Percentiles rank a stretch among this genome's conserved stretches.
Evolutionary conservation across 2,329 filamentous ascomycete species (phyloP).

Genomic region (Colletotrichum siamense): DNA sequence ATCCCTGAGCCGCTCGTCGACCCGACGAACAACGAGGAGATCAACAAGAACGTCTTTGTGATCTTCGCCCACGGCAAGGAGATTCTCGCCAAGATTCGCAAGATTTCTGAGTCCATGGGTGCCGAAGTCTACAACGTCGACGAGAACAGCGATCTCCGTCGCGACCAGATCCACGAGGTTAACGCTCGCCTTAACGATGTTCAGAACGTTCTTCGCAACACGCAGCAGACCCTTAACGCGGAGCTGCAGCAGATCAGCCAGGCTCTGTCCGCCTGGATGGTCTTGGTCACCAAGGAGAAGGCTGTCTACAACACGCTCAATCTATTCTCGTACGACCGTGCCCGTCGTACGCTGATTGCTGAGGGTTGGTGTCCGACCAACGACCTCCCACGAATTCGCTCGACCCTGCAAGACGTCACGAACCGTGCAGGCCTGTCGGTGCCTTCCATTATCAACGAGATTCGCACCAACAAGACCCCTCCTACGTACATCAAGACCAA

Average conservation of each 20-base stretch:
- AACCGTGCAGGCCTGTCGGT: constrained; percentile 95
- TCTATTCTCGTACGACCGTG: constrained; percentile 94
- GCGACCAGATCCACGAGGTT: constrained; percentile 97
- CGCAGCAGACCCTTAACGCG: constrained; percentile 89
- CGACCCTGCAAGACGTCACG: constrained; percentile 94
- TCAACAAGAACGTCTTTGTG: constrained; percentile 98
- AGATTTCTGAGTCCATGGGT: constrained; percentile 97
- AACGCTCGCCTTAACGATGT: constrained; percentile 92
- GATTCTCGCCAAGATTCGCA: constrained; percentile 97
- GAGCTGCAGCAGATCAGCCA: constrained; percentile 94
- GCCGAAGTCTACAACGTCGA: constrained; percentile 97
- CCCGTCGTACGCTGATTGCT: constrained; percentile 93
- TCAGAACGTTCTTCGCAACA: constrained; percentile 91
- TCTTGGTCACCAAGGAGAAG: constrained; percentile 98
- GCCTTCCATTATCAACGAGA: constrained; percentile 97
- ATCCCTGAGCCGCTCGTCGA: constrained; percentile 93
- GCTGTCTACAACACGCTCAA: constrained; percentile 96
- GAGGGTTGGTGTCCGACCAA: constrained; percentile 98
- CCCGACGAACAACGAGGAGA: constrained; percentile 87
- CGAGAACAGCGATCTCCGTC: constrained; percentile 92
- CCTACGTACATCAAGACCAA: constrained; percentile 98
- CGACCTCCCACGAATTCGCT: constrained; percentile 85
- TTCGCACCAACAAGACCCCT: constrained; percentile 95
- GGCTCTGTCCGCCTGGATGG: constrained; percentile 94
- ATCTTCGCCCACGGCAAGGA: constrained; percentile 99